A percentile compares a stretch with the other conserved stretches of the same genome.
Evolutionary conservation across 202 grass and related monocot genomes (phyloP).

Genomic region (Dendrocalamus latiflorus): DNA sequence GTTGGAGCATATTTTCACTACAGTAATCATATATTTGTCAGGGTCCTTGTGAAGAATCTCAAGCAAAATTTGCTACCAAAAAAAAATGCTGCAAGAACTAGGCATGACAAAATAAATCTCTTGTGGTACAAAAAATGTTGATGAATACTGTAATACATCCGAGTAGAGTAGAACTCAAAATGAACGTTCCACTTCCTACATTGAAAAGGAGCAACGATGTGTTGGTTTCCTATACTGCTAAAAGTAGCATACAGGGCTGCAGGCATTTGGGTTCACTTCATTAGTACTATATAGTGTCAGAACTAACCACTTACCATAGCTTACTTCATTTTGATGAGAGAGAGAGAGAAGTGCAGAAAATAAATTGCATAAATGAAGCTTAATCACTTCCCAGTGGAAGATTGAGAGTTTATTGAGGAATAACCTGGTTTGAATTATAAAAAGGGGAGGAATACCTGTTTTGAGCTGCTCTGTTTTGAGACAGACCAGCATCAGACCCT

Average conservation of each 20-base stretch:
- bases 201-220: neutral
- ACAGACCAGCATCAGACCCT: conserved; percentile 55
- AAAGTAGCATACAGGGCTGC: neutral
- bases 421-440: conserved; percentile 31
- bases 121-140: neutral
- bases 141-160: conserved; percentile 7
- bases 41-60: conserved; percentile 10
- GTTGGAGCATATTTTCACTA: conserved; percentile 98
- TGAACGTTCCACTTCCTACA: neutral
- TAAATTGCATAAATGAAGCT: conserved; percentile 14
- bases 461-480: conserved; percentile 70
- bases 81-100: conserved; percentile 7
- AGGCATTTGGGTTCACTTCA: conserved; percentile 5
- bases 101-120: conserved; percentile 17
- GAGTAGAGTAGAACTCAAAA: neutral
- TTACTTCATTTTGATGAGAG: neutral
- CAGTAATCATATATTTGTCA: conserved; percentile 43
- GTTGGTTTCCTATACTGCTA: neutral
- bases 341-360: neutral
- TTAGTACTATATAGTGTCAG: neutral
- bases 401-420: neutral
- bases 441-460: conserved; percentile 57
- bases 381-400: neutral
- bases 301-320: neutral
- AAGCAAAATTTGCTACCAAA: conserved; percentile 6